Percentiles rank a stretch among this genome's conserved stretches.
Conservation (phyloP, 2,329 filamentous ascomycete genomes). For the Fusarium sp. region DNA sequence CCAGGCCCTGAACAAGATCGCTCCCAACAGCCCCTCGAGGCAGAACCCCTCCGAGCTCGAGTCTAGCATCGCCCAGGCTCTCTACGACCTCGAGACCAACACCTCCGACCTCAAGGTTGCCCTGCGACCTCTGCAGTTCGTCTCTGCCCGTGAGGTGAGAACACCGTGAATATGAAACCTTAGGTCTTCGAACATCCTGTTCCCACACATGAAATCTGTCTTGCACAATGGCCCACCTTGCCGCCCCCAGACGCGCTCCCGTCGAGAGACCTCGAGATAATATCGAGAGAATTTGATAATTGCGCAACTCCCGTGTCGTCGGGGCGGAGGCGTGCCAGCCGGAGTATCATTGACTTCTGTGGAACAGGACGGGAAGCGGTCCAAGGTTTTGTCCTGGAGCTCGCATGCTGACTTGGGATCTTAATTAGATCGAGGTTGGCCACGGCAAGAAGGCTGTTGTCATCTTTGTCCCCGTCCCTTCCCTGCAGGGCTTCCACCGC, state of each 20-base stretch:
- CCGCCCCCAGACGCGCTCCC: conserved; percentile 43
- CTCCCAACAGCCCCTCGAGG: conserved; percentile 95
- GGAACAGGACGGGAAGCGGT: conserved; percentile 84
- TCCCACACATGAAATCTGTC: conserved; percentile 56
- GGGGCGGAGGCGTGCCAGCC: conserved; percentile 52
- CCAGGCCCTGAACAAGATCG: conserved; percentile 96
- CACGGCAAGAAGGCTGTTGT: conserved; percentile 99
- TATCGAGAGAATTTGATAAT: conserved; percentile 40
- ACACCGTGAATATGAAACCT: conserved; percentile 51
- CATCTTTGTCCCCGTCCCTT: conserved; percentile 99
- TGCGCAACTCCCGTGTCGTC: conserved; percentile 42
- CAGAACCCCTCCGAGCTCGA: conserved; percentile 97
- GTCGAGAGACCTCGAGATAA: conserved; percentile 48
- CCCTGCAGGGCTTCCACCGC: conserved; percentile 98
- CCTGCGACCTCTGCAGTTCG: conserved; percentile 97
- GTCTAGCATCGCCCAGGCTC: conserved; percentile 95
- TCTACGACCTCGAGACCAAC: conserved; percentile 99
- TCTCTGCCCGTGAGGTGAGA: conserved; percentile 99
- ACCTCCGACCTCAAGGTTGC: conserved; percentile 97
- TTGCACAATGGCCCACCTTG: conserved; percentile 47
- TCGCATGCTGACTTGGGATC: conserved; percentile 82
- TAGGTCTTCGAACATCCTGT: conserved; percentile 57
- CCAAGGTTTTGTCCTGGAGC: conserved; percentile 80
- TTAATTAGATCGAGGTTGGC: conserved; percentile 96
- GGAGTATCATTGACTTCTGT: conserved; percentile 62